Conservation (phyloP, 495 filamentous ascomycete species). For the Evernia prunastri region DNA sequence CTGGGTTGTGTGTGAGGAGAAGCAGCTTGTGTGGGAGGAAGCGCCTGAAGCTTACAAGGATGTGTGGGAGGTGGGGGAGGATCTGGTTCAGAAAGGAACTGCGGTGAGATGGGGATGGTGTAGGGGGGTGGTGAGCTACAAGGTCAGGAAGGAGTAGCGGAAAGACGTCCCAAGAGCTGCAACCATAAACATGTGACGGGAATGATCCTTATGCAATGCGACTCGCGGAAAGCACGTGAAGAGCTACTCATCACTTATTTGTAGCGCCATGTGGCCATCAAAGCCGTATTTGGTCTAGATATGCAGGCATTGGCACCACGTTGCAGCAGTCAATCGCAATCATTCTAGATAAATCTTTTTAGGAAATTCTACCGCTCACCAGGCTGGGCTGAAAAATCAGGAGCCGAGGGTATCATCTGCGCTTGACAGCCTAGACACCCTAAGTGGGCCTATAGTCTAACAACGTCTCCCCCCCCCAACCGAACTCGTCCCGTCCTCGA, state of each 20-base stretch:
- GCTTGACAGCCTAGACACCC: too few relatives aligned
- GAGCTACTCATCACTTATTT: too few relatives aligned
- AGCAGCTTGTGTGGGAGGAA: slow-evolving; percentile 38
- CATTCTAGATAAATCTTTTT: not conserved
- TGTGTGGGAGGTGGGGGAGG: slow-evolving; percentile 32
- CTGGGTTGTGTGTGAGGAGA: slow-evolving; percentile 37
- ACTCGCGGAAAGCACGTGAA: too few relatives aligned
- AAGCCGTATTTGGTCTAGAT: not conserved
- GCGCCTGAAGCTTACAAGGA: slow-evolving; percentile 37
- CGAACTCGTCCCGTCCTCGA: too few relatives aligned
- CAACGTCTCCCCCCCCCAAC: too few relatives aligned
- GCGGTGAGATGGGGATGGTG: slow-evolving; percentile 33
- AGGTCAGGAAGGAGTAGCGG: slow-evolving; percentile 32
- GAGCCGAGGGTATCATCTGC: too few relatives aligned
- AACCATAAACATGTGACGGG: not conserved
- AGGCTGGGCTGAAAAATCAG: too few relatives aligned
- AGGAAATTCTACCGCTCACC: too few relatives aligned
- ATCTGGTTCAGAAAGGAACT: slow-evolving; percentile 31
- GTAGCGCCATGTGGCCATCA: not conserved
- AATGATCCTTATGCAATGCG: not conserved
- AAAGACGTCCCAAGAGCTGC: not conserved
- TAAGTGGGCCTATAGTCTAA: too few relatives aligned
- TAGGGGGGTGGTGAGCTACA: slow-evolving; percentile 34
- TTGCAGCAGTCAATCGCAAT: not conserved
- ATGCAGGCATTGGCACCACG: not conserved